Evolutionary conservation across 768 basidiomycete genomes (phyloP), one percentile per base, ranked within the genome.

Genomic region (Steccherinum ochraceum): DNA sequence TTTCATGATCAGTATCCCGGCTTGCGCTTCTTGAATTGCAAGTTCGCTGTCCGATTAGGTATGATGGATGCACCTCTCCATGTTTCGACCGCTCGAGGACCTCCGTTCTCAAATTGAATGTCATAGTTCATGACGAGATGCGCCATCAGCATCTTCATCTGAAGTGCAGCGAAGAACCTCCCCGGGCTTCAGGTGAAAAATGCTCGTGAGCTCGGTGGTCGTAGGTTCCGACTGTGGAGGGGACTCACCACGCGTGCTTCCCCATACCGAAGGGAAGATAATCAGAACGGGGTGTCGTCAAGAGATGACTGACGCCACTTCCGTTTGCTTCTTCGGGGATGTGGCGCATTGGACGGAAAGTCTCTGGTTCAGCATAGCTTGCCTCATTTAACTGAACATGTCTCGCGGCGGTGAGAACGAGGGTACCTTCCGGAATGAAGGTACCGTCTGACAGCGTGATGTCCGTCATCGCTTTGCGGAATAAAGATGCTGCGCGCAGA

Each of bases 131-230:
- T 24, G 10, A 70, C 46, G 0, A 70, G 49, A 45, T 64, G 55
- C 11, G 68, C 69, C 12, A 70, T 50, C 54, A 70, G 54, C 4
- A 61, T 59, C 52, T 72, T 72, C 18, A 72, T 43, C 54, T 66
- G 67, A 49, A 54, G 62, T 7, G 58, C 54, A 4, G 66, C 69
- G 47, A 70, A 70, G 56, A 68, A 68, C 1, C 69, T 57, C 3
- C 70, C 67, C 0, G 70, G 67, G 42, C 69, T 71, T 47, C n/a
- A n/a, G 40, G 12, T 23, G 3, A 5, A 19, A 23, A n/a, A n/a
- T n/a, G n/a, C n/a, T n/a, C n/a, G n/a, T 19, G 21, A 2, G 45
- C 2, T 12, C 41, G 20, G 21, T 5, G 20, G n/a, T 5, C 21
- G 24, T n/a, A 26, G 12, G n/a, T 18, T 27, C 4, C n/a, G n/a